These are phyloP conservation scores for Lepidium africanum DNA, from an alignment of 345 rosid genomes.

Conservation along the genomic window DNA sequence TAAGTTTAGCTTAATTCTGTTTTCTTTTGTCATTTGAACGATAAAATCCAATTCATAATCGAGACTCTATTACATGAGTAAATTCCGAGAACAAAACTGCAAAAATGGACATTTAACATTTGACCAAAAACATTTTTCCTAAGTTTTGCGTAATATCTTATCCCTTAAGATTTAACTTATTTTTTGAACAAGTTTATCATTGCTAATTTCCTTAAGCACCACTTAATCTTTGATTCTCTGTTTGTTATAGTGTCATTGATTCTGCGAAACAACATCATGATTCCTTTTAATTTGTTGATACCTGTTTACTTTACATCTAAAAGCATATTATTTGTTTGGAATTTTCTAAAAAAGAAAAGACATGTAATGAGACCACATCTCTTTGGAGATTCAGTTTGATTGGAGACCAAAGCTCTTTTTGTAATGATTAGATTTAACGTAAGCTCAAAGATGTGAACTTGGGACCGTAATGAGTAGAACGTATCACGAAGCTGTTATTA, in stretches of 20 bases:
- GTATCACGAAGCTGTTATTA: constrained; percentile 15
- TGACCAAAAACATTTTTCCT: background rate
- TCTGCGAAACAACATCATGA: background rate
- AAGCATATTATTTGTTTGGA: background rate
- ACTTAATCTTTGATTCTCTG: background rate
- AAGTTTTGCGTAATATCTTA: background rate
- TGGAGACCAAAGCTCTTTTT: background rate
- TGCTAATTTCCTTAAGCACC: background rate
- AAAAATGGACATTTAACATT: too few relatives aligned
- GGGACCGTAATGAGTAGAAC: constrained; percentile 21
- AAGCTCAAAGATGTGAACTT: constrained; percentile 16
- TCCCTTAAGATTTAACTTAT: background rate
- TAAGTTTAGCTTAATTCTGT: background rate
- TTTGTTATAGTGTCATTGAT: background rate
- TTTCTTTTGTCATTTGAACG: too few relatives aligned
- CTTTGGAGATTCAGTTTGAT: constrained; percentile 7
- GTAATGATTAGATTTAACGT: constrained; percentile 20
- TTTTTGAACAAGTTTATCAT: background rate
- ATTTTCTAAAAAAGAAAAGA: constrained; percentile 8
- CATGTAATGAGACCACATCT: constrained; percentile 2
- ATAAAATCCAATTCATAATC: too few relatives aligned
- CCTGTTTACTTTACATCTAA: background rate
- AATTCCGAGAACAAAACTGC: too few relatives aligned
- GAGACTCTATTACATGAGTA: too few relatives aligned
- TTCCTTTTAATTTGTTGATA: background rate